These are phyloP conservation scores for Gigaspora rosea DNA, from an alignment of 192 early-diverging fungal species.

Conservation along the genomic window DNA sequence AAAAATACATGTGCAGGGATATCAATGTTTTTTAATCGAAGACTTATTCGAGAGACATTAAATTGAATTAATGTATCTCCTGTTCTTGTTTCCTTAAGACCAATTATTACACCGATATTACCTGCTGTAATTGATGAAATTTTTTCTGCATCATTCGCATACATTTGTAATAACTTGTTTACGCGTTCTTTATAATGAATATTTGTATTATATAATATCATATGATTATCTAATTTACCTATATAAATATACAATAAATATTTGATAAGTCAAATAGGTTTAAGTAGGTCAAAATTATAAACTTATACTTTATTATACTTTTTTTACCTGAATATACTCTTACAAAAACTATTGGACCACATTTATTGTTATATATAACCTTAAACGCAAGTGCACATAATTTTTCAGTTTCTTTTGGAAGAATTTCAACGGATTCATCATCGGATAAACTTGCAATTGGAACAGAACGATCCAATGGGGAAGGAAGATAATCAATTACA, in stretches of 20 bases:
- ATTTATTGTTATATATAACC: conserved; percentile 77
- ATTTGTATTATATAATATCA: conserved; percentile 68
- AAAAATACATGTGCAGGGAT: conserved; percentile 89
- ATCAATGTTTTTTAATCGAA: conserved; percentile 50
- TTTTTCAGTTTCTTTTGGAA: conserved; percentile 52
- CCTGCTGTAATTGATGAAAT: conserved; percentile 81
- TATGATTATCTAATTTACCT: conserved; percentile 67
- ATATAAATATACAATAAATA: conserved; percentile 39
- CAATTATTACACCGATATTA: conserved; percentile 97
- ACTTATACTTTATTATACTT: conserved; percentile 30
- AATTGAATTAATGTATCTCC: conserved; percentile 86
- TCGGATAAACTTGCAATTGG: conserved; percentile 56
- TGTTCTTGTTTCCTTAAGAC: conserved; percentile 90
- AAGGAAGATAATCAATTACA: conserved; percentile 81
- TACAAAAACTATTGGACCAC: conserved; percentile 92
- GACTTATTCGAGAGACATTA: conserved; percentile 50
- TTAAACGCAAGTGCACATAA: conserved; percentile 95
- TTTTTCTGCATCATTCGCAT: conserved; percentile 91
- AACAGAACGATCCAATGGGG: conserved; percentile 68
- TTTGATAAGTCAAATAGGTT: conserved; percentile 82
- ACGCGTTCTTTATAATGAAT: conserved; percentile 90
- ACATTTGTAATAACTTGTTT: conserved; percentile 95
- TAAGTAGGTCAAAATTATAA: conserved; percentile 78
- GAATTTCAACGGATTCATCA: conserved; percentile 44
- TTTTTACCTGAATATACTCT: conserved; percentile 99